phyloP scores from a whole-genome alignment of 2,329 filamentous ascomycete species.

The Lachnellula occidentalis region DNA sequence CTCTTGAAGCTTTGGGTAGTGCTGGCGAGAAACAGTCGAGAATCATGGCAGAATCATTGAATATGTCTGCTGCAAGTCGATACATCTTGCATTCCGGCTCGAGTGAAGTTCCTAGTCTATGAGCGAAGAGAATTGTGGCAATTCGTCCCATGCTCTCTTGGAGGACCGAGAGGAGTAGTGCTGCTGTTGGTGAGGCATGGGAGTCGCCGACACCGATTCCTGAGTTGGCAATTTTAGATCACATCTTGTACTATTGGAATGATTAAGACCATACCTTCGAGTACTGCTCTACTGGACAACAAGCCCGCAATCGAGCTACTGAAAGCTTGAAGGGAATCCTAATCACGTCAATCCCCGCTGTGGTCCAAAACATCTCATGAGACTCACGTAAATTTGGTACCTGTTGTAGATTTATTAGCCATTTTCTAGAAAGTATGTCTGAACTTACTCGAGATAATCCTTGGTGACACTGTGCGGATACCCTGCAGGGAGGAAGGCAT shows the following conservation, averaged over 20 bases:
- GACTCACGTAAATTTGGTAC: slow-evolving; percentile 62
- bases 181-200: slow-evolving; percentile 57
- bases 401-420: slow-evolving; percentile 33
- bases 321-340: slow-evolving; percentile 61
- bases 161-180: slow-evolving; percentile 59
- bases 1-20: slow-evolving; percentile 51
- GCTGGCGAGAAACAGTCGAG: slow-evolving; percentile 62
- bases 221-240: slow-evolving; percentile 22
- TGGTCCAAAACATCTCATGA: slow-evolving; percentile 21
- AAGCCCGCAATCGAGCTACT: slow-evolving; percentile 59
- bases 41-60: slow-evolving; percentile 68
- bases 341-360: not conserved
- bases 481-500: slow-evolving; percentile 62
- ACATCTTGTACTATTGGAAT: not conserved
- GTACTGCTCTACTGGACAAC: slow-evolving; percentile 60
- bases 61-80: slow-evolving; percentile 61
- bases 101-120: slow-evolving; percentile 59
- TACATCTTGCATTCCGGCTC: slow-evolving; percentile 72
- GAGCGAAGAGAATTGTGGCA: slow-evolving; percentile 65
- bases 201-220: slow-evolving; percentile 65
- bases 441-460: slow-evolving; percentile 59
- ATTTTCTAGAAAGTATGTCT: not conserved
- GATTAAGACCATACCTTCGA: slow-evolving; percentile 46
- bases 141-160: slow-evolving; percentile 61
- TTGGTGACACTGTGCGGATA: slow-evolving; percentile 66